Percentiles rank a stretch among this genome's conserved stretches.
These are phyloP conservation scores for Polyporus tsugae DNA, from an alignment of 1,284 basidiomycete species.

Conservation along the genomic window DNA sequence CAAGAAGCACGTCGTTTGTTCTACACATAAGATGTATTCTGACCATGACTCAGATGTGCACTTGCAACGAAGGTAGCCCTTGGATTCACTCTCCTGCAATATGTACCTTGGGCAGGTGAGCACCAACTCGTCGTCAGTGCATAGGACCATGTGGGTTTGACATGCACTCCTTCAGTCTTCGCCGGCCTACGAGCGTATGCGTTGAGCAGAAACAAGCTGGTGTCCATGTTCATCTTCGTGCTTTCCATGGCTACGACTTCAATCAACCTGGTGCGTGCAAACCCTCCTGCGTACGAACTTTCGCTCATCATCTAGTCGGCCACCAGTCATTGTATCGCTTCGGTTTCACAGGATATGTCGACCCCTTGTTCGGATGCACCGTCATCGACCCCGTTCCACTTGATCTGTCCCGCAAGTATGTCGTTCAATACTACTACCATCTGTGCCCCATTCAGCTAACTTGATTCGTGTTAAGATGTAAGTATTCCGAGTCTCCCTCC, in stretches of 20 bases:
- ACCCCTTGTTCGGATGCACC: constrained; percentile 10
- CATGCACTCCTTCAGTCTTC: constrained; percentile 1
- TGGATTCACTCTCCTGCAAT: constrained; percentile 13
- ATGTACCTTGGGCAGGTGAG: constrained; percentile 3
- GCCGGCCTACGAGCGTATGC: constrained; percentile 5
- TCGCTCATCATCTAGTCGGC: background rate
- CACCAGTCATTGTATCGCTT: background rate
- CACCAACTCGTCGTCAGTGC: too few species aligned
- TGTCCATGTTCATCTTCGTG: background rate
- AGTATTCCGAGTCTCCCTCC: background rate
- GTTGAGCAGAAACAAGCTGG: background rate
- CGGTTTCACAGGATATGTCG: constrained; percentile 1
- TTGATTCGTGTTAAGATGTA: background rate
- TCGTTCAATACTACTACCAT: background rate
- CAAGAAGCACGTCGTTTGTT: background rate
- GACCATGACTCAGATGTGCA: constrained; percentile 4
- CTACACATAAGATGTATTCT: background rate
- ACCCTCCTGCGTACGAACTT: background rate
- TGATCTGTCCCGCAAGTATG: constrained; percentile 2
- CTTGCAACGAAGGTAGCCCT: constrained; percentile 3
- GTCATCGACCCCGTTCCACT: background rate
- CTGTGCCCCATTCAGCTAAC: background rate
- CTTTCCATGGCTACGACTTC: background rate
- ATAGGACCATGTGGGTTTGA: background rate
- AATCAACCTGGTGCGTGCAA: constrained; percentile 4